Conservation (phyloP, 1,284 basidiomycete genomes). For the Ustilago sp. region DNA sequence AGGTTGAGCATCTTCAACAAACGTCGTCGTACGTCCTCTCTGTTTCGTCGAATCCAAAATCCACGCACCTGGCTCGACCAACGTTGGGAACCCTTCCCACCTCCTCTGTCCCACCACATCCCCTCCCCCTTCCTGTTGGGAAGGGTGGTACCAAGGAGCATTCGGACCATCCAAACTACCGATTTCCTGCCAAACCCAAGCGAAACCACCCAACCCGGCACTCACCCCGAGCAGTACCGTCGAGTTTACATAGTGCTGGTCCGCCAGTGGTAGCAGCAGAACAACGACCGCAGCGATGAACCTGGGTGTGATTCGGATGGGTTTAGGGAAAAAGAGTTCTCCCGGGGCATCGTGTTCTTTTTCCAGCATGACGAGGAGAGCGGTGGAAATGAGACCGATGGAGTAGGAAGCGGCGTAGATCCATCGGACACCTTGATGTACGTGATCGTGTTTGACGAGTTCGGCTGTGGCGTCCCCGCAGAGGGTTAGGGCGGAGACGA, state of each 20-base stretch:
- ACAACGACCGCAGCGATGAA: conserved; percentile 50
- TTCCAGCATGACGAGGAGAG: conserved; percentile 52
- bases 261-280: conserved; percentile 51
- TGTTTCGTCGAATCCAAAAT: conserved; percentile 44
- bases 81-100: conserved; percentile 51
- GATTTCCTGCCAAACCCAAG: conserved; percentile 56
- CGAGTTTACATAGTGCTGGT: conserved; percentile 37
- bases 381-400: conserved; percentile 51
- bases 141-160: conserved; percentile 40
- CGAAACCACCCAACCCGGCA: conserved; percentile 27
- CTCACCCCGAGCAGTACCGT: conserved; percentile 49
- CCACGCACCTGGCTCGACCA: conserved; percentile 54
- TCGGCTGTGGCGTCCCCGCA: conserved; percentile 59
- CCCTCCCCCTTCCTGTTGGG: neutral
- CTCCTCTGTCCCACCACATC: conserved; percentile 4
- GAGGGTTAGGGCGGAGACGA: conserved; percentile 57
- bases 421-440: conserved; percentile 51
- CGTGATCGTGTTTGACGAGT: conserved; percentile 50
- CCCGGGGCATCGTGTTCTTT: conserved; percentile 49
- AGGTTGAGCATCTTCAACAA: conserved; percentile 22
- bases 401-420: conserved; percentile 53
- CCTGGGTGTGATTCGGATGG: conserved; percentile 41
- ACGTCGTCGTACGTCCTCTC: conserved; percentile 37
- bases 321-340: conserved; percentile 53
- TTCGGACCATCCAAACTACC: conserved; percentile 58